phyloP scores from a whole-genome alignment of 2,329 filamentous ascomycete genomes.

The Neodidymelliopsis sp. region DNA sequence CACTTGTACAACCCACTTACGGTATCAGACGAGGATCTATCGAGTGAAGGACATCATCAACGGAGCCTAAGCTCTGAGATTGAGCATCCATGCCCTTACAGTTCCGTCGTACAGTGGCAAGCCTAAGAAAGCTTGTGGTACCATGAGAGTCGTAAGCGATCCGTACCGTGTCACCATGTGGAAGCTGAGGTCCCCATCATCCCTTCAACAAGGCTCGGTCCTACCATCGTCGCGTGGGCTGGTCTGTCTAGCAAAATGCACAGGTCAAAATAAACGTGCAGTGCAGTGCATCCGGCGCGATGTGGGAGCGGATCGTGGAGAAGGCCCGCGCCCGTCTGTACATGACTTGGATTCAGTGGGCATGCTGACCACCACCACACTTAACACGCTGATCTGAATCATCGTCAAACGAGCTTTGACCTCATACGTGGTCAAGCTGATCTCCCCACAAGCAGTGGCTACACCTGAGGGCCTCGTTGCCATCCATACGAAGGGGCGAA shows the following conservation, averaged over 20 bases:
- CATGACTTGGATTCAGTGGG: constrained; percentile 32
- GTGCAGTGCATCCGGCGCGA: constrained; percentile 47
- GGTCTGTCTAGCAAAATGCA: constrained; percentile 43
- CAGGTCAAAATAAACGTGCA: constrained; percentile 52
- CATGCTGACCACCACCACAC: constrained; percentile 45
- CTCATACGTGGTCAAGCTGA: neutral
- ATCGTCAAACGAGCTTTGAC: constrained; percentile 1
- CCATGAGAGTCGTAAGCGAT: constrained; percentile 39
- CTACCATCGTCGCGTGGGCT: constrained; percentile 46
- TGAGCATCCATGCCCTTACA: constrained; percentile 18
- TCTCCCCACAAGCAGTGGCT: too few relatives aligned
- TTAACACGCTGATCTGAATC: constrained; percentile 10
- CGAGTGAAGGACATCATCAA: constrained; percentile 25
- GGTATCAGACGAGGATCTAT: constrained; percentile 31
- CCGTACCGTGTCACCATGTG: constrained; percentile 36
- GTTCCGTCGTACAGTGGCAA: constrained; percentile 25
- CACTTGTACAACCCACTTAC: constrained; percentile 40
- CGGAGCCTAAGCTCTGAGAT: constrained; percentile 16
- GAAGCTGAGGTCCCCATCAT: constrained; percentile 15
- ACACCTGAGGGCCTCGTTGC: too few relatives aligned
- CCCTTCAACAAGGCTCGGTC: constrained; percentile 32
- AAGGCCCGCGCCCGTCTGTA: constrained; percentile 37
- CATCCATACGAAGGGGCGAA: constrained; percentile 16
- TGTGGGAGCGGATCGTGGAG: constrained; percentile 49
- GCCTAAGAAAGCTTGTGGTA: constrained; percentile 26